These are phyloP conservation scores for Dendrocalamus latiflorus DNA, from an alignment of 202 grass and related monocot genomes.

Conservation along the genomic window DNA sequence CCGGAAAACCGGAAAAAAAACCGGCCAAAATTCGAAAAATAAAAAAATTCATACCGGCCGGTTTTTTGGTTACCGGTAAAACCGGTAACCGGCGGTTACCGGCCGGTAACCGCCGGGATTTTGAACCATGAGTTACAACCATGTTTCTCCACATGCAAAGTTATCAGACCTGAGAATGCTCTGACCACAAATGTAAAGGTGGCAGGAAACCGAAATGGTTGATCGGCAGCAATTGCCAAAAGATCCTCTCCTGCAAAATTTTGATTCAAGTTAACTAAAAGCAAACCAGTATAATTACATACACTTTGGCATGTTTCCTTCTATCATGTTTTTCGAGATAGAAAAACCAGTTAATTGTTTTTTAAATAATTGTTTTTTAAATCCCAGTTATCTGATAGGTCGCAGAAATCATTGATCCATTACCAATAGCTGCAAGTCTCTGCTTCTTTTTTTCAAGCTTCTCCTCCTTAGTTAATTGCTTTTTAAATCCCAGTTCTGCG, in stretches of 20 bases:
- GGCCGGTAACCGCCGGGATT: too few relatives aligned
- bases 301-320: constrained; percentile 15
- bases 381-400: background rate
- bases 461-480: constrained; percentile 68
- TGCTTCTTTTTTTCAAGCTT: constrained; percentile 95
- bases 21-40: too few relatives aligned
- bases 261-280: constrained; percentile 23
- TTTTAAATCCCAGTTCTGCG: constrained; percentile 79
- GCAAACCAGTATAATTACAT: constrained; percentile 11
- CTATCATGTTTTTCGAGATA: background rate
- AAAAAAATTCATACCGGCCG: too few relatives aligned
- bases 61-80: too few relatives aligned
- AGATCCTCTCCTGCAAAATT: constrained; percentile 88
- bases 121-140: too few relatives aligned
- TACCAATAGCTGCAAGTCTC: constrained; percentile 94
- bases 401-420: constrained; percentile 13
- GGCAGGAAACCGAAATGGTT: constrained; percentile 97
- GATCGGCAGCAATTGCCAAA: constrained; percentile 91
- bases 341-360: background rate
- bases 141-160: constrained; percentile 10
- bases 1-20: too few relatives aligned
- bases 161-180: constrained; percentile 90
- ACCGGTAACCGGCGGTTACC: too few relatives aligned
- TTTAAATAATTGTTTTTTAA: too few relatives aligned
- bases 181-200: constrained; percentile 98